Percentiles rank a stretch among this genome's conserved stretches.
phyloP scores from a whole-genome alignment of 192 early-diverging fungal species.

The Allomyces macrogynus region DNA sequence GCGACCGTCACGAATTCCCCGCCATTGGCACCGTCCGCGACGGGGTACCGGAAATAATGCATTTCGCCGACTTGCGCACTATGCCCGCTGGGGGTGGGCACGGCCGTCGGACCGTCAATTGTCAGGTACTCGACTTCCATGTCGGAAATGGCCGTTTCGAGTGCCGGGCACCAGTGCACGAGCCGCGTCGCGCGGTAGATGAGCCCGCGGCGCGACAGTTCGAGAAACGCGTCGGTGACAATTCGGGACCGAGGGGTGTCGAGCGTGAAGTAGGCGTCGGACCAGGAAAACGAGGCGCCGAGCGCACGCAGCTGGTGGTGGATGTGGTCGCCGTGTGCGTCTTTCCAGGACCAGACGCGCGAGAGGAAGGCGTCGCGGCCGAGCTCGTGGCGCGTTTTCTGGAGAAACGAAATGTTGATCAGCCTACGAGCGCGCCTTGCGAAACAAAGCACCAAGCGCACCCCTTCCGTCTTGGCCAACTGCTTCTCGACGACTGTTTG shows the following conservation, averaged over 20 bases:
- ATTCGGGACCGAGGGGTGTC: slow-evolving; percentile 48
- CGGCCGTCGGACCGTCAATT: slow-evolving; percentile 44
- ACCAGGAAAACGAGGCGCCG: slow-evolving; percentile 79
- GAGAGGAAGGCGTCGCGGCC: slow-evolving; percentile 66
- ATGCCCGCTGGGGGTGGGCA: background rate
- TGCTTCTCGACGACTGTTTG: slow-evolving; percentile 90
- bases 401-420: no score
- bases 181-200: slow-evolving; percentile 80
- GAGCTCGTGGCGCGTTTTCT: slow-evolving; percentile 54
- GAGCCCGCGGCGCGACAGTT: slow-evolving; percentile 65
- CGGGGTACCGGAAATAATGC: slow-evolving; percentile 67
- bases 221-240: slow-evolving; percentile 79
- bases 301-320: slow-evolving; percentile 60
- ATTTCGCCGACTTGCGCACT: slow-evolving; percentile 91
- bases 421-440: no score
- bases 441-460: background rate
- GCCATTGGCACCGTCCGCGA: slow-evolving; percentile 36
- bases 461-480: slow-evolving; percentile 34
- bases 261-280: slow-evolving; percentile 72
- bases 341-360: slow-evolving; percentile 75
- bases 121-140: slow-evolving; percentile 82
- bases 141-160: slow-evolving; percentile 90
- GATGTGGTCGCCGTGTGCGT: slow-evolving; percentile 53
- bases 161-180: slow-evolving; percentile 87
- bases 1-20: slow-evolving; percentile 53